These are phyloP conservation scores for Colletotrichum lindemuthianum DNA, from an alignment of 2,329 filamentous ascomycete genomes.

Conservation along the genomic window DNA sequence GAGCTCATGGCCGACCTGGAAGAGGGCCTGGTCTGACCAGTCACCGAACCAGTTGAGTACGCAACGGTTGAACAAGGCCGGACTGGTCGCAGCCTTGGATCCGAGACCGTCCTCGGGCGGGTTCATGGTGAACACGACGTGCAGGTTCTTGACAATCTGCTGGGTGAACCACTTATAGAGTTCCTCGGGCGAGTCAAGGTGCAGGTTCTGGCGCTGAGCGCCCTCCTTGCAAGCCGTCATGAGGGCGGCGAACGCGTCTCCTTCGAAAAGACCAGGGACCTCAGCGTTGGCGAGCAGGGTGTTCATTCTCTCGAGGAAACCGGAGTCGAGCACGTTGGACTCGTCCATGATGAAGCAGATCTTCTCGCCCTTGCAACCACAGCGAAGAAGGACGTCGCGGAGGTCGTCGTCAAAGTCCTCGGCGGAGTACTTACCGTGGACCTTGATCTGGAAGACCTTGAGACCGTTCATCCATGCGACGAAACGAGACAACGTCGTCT, in stretches of 20 bases:
- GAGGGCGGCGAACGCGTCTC: slow-evolving; percentile 96
- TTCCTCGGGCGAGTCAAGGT: slow-evolving; percentile 97
- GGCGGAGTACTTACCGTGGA: slow-evolving; percentile 96
- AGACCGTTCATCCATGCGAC: slow-evolving; percentile 99
- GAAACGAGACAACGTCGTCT: slow-evolving; percentile 97
- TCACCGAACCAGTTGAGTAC: slow-evolving; percentile 99
- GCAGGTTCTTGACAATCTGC: slow-evolving; percentile 98
- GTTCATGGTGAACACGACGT: slow-evolving; percentile 99
- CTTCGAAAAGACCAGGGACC: slow-evolving; percentile 97
- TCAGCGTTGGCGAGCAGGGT: slow-evolving; percentile 99
- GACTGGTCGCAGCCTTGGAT: slow-evolving; percentile 96
- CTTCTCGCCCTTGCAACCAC: slow-evolving; percentile 98
- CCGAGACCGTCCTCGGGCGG: slow-evolving; percentile 94
- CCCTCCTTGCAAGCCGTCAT: slow-evolving; percentile 99
- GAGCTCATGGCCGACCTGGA: slow-evolving; percentile 95
- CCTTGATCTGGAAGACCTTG: slow-evolving; percentile 99
- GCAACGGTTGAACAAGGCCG: slow-evolving; percentile 98
- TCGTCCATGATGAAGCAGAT: slow-evolving; percentile 99
- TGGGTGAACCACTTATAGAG: slow-evolving; percentile 99
- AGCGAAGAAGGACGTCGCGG: slow-evolving; percentile 89
- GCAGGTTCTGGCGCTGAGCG: slow-evolving; percentile 91
- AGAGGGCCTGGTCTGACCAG: slow-evolving; percentile 98
- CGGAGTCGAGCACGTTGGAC: slow-evolving; percentile 96
- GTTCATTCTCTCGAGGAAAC: slow-evolving; percentile 99
- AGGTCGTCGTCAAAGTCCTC: slow-evolving; percentile 99